Evolutionary conservation across 805 yeast species (phyloP).

Genomic region (Pichia heedii): DNA sequence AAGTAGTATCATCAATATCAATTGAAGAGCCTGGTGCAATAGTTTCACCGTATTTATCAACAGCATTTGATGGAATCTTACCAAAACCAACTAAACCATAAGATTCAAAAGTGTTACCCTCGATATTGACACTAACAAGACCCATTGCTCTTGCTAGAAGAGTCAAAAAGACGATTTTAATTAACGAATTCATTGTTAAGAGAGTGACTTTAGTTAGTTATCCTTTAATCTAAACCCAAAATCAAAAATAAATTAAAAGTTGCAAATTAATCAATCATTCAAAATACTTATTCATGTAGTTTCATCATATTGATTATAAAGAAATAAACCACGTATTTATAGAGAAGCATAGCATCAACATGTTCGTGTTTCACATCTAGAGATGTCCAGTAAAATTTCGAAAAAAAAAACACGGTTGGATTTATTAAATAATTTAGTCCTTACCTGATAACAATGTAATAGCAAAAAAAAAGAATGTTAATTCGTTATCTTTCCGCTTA

Average conservation of each 20-base stretch:
- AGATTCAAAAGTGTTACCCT: slow-evolving; percentile 18
- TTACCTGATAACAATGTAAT: neutral
- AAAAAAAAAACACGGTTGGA: no score
- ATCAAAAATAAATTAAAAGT: neutral
- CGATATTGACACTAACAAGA: slow-evolving; percentile 15
- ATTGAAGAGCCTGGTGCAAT: slow-evolving; percentile 28
- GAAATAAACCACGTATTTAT: no score
- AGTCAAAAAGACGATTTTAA: slow-evolving; percentile 6
- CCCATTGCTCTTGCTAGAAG: slow-evolving; percentile 7
- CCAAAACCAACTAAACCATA: slow-evolving; percentile 26
- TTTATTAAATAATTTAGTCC: neutral
- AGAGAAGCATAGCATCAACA: no score
- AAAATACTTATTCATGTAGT: no score
- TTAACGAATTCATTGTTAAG: slow-evolving; percentile 1
- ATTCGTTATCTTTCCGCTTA: no score
- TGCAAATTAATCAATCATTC: no score
- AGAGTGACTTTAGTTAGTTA: neutral
- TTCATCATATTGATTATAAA: no score
- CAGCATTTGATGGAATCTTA: slow-evolving; percentile 18
- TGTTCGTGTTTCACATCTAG: no score
- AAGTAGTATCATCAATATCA: slow-evolving; percentile 18
- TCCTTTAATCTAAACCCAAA: no score
- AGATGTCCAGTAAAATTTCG: no score
- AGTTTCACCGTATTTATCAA: slow-evolving; percentile 24
- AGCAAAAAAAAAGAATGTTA: no score